Percentiles rank a stretch among this genome's conserved stretches.
Evolutionary conservation across 2,329 filamentous ascomycete species (phyloP).

Genomic region (Seiridium cupressi): DNA sequence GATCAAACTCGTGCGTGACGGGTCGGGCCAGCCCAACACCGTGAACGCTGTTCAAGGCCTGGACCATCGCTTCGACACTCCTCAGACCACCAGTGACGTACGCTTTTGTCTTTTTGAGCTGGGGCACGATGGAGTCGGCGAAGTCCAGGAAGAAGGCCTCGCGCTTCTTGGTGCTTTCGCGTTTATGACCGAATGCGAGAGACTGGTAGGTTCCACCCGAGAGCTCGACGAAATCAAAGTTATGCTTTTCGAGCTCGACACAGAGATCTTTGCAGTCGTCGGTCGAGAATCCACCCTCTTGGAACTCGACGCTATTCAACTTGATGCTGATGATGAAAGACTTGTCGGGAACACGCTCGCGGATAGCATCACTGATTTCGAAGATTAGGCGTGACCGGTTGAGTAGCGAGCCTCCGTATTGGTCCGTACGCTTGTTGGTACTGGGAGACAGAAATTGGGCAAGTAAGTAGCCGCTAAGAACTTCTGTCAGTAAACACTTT

Average conservation of each 20-base stretch:
- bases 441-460: slow-evolving; percentile 52
- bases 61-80: slow-evolving; percentile 54
- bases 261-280: slow-evolving; percentile 37
- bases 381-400: slow-evolving; percentile 50
- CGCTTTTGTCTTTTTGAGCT: slow-evolving; percentile 47
- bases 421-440: slow-evolving; percentile 52
- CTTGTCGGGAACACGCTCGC: slow-evolving; percentile 30
- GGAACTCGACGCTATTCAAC: slow-evolving; percentile 57
- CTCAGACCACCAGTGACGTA: slow-evolving; percentile 61
- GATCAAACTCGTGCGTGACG: slow-evolving; percentile 28
- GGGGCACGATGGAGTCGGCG: slow-evolving; percentile 48
- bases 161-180: slow-evolving; percentile 46
- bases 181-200: slow-evolving; percentile 35
- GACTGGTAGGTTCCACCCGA: slow-evolving; percentile 62
- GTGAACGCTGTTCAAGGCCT: slow-evolving; percentile 55
- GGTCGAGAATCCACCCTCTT: slow-evolving; percentile 29
- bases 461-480: slow-evolving; percentile 49
- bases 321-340: slow-evolving; percentile 52
- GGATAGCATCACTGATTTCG: slow-evolving; percentile 46
- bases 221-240: slow-evolving; percentile 67
- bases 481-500: background rate
- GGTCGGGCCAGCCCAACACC: slow-evolving; percentile 55
- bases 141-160: slow-evolving; percentile 72
- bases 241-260: slow-evolving; percentile 53
- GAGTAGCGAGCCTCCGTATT: slow-evolving; percentile 52